Evolutionary conservation across 2,329 filamentous ascomycete species (phyloP).

Genomic region (Truncatella angustata): DNA sequence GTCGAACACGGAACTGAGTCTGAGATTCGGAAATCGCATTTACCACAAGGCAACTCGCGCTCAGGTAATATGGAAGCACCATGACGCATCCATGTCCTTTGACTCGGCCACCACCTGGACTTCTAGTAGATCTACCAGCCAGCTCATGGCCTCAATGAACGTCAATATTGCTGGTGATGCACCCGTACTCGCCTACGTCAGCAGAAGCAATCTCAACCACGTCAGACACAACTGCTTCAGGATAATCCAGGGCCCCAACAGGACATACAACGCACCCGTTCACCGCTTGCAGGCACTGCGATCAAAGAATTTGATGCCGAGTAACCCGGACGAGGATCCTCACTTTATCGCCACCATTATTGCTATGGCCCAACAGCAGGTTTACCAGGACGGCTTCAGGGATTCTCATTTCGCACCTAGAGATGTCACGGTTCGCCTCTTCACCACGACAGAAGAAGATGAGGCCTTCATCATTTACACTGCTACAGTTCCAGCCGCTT

Average conservation of each 20-base stretch:
- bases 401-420: slow-evolving; percentile 22
- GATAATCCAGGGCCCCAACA: slow-evolving; percentile 37
- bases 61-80: slow-evolving; percentile 49
- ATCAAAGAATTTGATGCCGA: slow-evolving; percentile 45
- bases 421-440: slow-evolving; percentile 48
- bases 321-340: slow-evolving; percentile 49
- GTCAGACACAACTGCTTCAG: slow-evolving; percentile 48
- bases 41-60: slow-evolving; percentile 46
- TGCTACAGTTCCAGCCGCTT: slow-evolving; percentile 43
- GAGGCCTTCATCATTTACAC: slow-evolving; percentile 54
- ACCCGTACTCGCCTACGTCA: slow-evolving; percentile 46
- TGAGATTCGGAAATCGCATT: slow-evolving; percentile 47
- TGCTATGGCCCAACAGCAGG: slow-evolving; percentile 56
- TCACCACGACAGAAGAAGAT: slow-evolving; percentile 46
- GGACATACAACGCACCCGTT: slow-evolving; percentile 45
- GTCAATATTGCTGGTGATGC: slow-evolving; percentile 22
- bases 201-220: slow-evolving; percentile 42
- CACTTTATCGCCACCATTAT: slow-evolving; percentile 52
- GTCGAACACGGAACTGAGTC: slow-evolving; percentile 39
- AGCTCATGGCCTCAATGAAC: slow-evolving; percentile 18
- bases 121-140: slow-evolving; percentile 31
- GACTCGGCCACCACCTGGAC: slow-evolving; percentile 32
- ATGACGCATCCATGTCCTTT: slow-evolving; percentile 30
- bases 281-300: slow-evolving; percentile 45
- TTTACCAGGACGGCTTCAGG: slow-evolving; percentile 35